These are phyloP conservation scores for Taphrina flavorubra DNA, from an alignment of 1,139 yeast species.

Conservation along the genomic window DNA sequence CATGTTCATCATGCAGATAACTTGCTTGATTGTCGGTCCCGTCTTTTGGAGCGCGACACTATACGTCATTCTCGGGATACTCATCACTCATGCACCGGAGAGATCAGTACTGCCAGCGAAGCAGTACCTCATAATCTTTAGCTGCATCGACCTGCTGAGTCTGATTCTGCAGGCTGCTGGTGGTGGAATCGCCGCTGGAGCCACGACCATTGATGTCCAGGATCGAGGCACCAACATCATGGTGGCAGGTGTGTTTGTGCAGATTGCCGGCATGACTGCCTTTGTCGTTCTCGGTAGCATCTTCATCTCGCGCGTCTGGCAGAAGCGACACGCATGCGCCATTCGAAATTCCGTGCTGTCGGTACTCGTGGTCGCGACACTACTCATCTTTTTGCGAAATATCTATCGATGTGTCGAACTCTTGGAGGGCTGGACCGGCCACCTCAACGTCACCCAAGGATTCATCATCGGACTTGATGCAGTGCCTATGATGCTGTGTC, in stretches of 20 bases:
- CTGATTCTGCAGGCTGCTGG: slow-evolving; percentile 62
- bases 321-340: slow-evolving; percentile 47
- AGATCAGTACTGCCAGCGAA: slow-evolving; percentile 22
- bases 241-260: slow-evolving; percentile 82
- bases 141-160: slow-evolving; percentile 34
- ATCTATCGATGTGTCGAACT: slow-evolving; percentile 81
- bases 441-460: slow-evolving; percentile 70
- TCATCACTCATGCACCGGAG: slow-evolving; percentile 18
- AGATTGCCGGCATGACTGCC: slow-evolving; percentile 72
- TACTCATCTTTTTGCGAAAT: slow-evolving; percentile 72
- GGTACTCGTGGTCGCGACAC: slow-evolving; percentile 53
- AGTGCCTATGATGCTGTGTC: slow-evolving; percentile 59
- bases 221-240: slow-evolving; percentile 72
- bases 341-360: slow-evolving; percentile 50
- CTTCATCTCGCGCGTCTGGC: slow-evolving; percentile 55
- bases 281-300: slow-evolving; percentile 65
- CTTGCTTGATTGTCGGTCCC: slow-evolving; percentile 79
- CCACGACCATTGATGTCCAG: slow-evolving; percentile 53
- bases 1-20: slow-evolving; percentile 68
- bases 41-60: slow-evolving; percentile 90
- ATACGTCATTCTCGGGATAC: slow-evolving; percentile 31
- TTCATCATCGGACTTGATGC: slow-evolving; percentile 81
- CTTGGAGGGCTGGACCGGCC: slow-evolving; percentile 79
- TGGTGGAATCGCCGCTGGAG: slow-evolving; percentile 65
- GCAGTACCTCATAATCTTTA: slow-evolving; percentile 34